Conservation (phyloP, 495 filamentous ascomycete species). For the Xylaria cubensis region DNA sequence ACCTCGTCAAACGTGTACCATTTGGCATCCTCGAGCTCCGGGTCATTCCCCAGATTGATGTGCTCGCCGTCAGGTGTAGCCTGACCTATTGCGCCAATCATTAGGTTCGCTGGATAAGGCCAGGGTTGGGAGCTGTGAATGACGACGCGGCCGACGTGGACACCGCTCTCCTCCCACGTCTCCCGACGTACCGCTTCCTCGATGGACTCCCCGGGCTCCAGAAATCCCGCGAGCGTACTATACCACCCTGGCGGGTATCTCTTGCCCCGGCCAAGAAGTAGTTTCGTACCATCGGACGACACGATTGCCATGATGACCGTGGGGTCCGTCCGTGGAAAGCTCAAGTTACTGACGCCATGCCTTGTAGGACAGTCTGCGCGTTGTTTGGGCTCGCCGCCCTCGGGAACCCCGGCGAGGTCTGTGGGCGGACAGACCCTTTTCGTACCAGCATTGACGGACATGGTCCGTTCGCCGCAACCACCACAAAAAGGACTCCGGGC, state of each 20-base stretch:
- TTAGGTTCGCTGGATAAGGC: constrained; percentile 72
- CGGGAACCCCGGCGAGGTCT: constrained; percentile 61
- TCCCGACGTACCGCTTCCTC: constrained; percentile 95
- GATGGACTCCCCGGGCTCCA: constrained; percentile 91
- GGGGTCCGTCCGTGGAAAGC: constrained; percentile 93
- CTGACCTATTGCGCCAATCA: constrained; percentile 94
- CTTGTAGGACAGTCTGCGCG: constrained; percentile 78
- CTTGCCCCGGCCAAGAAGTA: constrained; percentile 85
- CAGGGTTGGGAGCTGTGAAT: constrained; percentile 90
- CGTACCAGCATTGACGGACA: constrained; percentile 86
- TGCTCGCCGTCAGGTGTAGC: constrained; percentile 78
- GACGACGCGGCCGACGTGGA: constrained; percentile 82
- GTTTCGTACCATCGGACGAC: constrained; percentile 70
- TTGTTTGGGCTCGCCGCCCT: constrained; percentile 48
- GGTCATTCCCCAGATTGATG: constrained; percentile 84
- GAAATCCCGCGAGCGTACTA: constrained; percentile 89
- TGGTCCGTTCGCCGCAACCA: constrained; percentile 77
- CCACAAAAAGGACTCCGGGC: constrained; percentile 89
- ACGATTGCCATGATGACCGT: constrained; percentile 95
- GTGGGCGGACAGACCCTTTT: constrained; percentile 89
- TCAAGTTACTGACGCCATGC: constrained; percentile 77
- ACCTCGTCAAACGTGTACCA: constrained; percentile 82
- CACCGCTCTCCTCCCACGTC: constrained; percentile 94
- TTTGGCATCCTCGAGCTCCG: constrained; percentile 86
- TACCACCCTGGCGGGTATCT: constrained; percentile 87